Percentiles rank a stretch among this genome's conserved stretches.
These are phyloP conservation scores for Luffa aegyptiaca DNA, from an alignment of 306 rosid species.

Conservation along the genomic window DNA sequence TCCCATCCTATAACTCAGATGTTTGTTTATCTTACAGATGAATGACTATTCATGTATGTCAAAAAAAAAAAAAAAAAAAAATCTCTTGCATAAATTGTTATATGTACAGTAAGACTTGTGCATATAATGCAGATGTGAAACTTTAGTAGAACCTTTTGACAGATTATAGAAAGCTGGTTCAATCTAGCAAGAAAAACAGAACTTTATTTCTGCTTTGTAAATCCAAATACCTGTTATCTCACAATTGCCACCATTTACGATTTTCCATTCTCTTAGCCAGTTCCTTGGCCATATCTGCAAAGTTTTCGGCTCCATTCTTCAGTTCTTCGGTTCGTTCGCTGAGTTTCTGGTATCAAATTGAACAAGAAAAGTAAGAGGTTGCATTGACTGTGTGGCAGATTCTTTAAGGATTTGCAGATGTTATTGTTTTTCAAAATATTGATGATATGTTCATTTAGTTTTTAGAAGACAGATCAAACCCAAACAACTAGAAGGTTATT, in stretches of 20 bases:
- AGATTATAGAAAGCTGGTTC: background rate
- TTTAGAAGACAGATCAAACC: background rate
- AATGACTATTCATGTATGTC: background rate
- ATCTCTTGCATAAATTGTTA: background rate
- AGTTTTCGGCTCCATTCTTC: slow-evolving; percentile 61
- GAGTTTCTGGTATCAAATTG: slow-evolving; percentile 39
- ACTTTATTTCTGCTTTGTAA: background rate
- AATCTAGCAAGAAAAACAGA: background rate
- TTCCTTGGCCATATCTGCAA: slow-evolving; percentile 74
- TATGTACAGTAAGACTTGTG: background rate
- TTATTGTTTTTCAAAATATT: background rate
- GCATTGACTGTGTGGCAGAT: background rate
- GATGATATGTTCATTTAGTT: background rate
- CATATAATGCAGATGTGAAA: no score
- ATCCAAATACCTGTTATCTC: slow-evolving; percentile 9
- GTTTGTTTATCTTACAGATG: background rate
- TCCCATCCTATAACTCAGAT: background rate
- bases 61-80: background rate
- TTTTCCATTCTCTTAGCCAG: slow-evolving; percentile 71
- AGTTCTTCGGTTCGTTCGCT: slow-evolving; percentile 53
- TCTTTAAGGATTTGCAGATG: background rate
- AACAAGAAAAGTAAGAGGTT: background rate
- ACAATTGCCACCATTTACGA: slow-evolving; percentile 93
- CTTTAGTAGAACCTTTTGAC: background rate
- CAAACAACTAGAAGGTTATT: background rate